Conservation (phyloP, 164 flowering plant genomes). For the Tetrastigma voinierianum region DNA sequence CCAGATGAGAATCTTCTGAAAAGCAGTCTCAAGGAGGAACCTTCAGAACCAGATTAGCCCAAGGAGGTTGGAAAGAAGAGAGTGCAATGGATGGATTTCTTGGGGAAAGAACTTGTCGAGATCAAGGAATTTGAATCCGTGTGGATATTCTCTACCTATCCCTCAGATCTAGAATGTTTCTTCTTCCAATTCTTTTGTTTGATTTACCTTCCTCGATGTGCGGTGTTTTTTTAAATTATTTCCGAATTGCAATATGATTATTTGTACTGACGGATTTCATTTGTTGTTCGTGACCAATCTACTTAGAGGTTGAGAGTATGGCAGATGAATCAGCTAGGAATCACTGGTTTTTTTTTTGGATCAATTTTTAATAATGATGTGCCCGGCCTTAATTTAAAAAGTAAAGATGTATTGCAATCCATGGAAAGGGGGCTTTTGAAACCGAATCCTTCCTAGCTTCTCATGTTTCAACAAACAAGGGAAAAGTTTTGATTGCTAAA, state of each 20-base stretch:
- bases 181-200: constrained; percentile 1
- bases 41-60: constrained; percentile 12
- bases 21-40: constrained; percentile 52
- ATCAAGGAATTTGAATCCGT: constrained; percentile 75
- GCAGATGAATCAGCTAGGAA: background rate
- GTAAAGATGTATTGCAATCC: background rate
- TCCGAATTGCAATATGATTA: background rate
- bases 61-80: constrained; percentile 37
- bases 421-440: background rate
- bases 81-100: constrained; percentile 74
- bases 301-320: background rate
- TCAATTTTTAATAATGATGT: background rate
- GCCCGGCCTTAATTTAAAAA: background rate
- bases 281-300: too few relatives aligned
- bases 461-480: too few relatives aligned
- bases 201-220: constrained; percentile 4
- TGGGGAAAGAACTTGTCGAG: constrained; percentile 70
- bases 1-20: constrained; percentile 26
- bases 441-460: background rate
- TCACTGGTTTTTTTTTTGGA: background rate
- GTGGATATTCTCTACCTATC: constrained; percentile 29
- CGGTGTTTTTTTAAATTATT: background rate
- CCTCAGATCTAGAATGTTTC: background rate
- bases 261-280: background rate
- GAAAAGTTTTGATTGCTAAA: background rate